Percentiles rank a stretch among this genome's conserved stretches.
These are phyloP conservation scores for Solanum lignicaule DNA, from an alignment of 257 asterid genomes.

Conservation along the genomic window DNA sequence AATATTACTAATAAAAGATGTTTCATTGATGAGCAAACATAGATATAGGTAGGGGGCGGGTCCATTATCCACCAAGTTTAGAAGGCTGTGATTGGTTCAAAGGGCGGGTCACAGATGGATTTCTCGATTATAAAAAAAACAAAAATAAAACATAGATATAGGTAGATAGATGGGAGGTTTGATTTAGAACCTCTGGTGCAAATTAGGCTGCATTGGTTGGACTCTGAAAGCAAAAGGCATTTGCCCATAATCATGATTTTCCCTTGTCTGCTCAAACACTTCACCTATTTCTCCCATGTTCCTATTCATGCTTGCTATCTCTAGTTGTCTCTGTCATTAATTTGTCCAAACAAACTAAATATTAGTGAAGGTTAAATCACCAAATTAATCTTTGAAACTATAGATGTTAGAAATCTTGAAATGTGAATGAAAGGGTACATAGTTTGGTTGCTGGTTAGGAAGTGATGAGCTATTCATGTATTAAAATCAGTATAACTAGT, in stretches of 20 bases:
- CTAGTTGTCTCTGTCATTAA: slow-evolving; percentile 43
- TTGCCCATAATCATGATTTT: slow-evolving; percentile 33
- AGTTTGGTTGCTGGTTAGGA: not conserved
- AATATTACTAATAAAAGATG: not conserved
- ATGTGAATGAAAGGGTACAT: not conserved
- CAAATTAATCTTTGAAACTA: not conserved
- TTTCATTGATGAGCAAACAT: not conserved
- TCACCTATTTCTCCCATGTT: slow-evolving; percentile 40
- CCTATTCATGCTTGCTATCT: slow-evolving; percentile 47
- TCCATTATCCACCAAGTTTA: no score
- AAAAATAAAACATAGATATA: no score
- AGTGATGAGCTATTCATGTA: not conserved
- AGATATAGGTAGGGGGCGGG: no score
- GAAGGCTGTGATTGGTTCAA: no score
- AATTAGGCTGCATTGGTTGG: slow-evolving; percentile 77
- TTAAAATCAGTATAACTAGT: not conserved
- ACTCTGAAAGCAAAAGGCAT: slow-evolving; percentile 62
- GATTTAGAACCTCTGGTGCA: slow-evolving; percentile 28
- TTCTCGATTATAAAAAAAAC: no score
- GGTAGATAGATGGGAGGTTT: not conserved
- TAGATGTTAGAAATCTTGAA: not conserved
- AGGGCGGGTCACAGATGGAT: no score
- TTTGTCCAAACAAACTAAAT: not conserved
- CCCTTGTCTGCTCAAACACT: slow-evolving; percentile 30
- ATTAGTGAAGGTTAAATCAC: not conserved